A percentile compares a stretch with the other conserved stretches of the same genome.
phyloP scores from a whole-genome alignment of 225 moss, liverwort and hornwort genomes.

The Marchantia polymorpha region DNA sequence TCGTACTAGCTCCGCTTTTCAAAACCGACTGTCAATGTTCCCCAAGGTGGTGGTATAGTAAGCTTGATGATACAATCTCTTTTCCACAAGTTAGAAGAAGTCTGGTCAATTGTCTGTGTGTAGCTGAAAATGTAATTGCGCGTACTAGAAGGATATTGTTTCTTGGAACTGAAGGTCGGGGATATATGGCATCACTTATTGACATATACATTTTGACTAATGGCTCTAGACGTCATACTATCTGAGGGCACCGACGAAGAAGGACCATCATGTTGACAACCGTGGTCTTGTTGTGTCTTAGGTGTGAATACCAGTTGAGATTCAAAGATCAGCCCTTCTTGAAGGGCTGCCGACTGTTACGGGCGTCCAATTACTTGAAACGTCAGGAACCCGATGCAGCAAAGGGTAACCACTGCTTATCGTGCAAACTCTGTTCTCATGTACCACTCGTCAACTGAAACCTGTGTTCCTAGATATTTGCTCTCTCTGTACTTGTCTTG shows the following conservation, averaged over 20 bases:
- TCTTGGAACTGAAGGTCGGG: too few relatives aligned
- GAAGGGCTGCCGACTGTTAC: conserved; percentile 50
- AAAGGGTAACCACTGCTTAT: conserved; percentile 38
- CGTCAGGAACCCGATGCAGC: conserved; percentile 34
- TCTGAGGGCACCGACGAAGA: too few relatives aligned
- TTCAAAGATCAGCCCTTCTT: conserved; percentile 56
- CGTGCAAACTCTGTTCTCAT: not conserved
- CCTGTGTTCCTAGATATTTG: not conserved
- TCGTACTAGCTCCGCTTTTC: not conserved
- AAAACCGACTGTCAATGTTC: too few relatives aligned
- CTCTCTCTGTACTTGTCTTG: not conserved
- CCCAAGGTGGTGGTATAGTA: too few relatives aligned
- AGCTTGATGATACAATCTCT: too few relatives aligned
- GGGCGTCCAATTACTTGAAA: conserved; percentile 66
- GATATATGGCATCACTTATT: too few relatives aligned
- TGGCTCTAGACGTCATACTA: too few relatives aligned
- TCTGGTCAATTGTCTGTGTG: too few relatives aligned
- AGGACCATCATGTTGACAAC: not conserved
- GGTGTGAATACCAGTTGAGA: conserved; percentile 53
- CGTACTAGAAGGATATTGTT: too few relatives aligned
- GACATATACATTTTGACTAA: too few relatives aligned
- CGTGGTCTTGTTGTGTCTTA: conserved; percentile 21
- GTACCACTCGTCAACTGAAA: not conserved
- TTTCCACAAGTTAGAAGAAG: too few relatives aligned
- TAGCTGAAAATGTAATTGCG: too few relatives aligned